Evolutionary conservation across 257 asterid species (phyloP).

Genomic region (Eucommia ulmoides): DNA sequence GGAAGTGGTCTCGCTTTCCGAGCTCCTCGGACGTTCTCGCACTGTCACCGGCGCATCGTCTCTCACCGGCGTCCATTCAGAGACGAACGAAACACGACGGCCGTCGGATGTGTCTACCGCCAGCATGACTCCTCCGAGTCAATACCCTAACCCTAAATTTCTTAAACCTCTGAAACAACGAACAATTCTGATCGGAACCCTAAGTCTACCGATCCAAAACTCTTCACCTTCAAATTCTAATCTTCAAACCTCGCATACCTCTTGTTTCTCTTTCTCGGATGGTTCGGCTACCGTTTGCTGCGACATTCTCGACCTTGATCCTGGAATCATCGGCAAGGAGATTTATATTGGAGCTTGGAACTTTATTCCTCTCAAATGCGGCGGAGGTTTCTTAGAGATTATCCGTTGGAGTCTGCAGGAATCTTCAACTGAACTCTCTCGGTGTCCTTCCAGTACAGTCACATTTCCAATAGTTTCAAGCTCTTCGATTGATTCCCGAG

Average conservation of each 20-base stretch:
- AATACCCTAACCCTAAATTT: slow-evolving; percentile 18
- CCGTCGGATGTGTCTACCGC: slow-evolving; percentile 6
- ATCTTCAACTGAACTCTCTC: slow-evolving; percentile 8
- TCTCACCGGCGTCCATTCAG: slow-evolving; percentile 19
- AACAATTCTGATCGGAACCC: slow-evolving; percentile 37
- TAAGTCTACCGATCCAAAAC: slow-evolving; percentile 36
- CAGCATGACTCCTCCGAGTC: slow-evolving; percentile 9
- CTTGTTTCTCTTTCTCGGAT: slow-evolving; percentile 29
- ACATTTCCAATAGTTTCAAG: slow-evolving; percentile 24
- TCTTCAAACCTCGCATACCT: not conserved
- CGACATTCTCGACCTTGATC: slow-evolving; percentile 48
- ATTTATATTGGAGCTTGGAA: slow-evolving; percentile 57
- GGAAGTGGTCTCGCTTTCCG: slow-evolving; percentile 28
- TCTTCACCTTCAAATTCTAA: slow-evolving; percentile 37
- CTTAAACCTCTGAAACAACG: slow-evolving; percentile 47
- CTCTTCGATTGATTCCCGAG: slow-evolving; percentile 12
- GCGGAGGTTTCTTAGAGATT: slow-evolving; percentile 64
- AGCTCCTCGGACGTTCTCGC: slow-evolving; percentile 34
- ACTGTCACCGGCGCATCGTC: slow-evolving; percentile 47
- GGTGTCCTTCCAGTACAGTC: slow-evolving; percentile 16
- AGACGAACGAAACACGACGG: slow-evolving; percentile 6
- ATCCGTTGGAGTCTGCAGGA: slow-evolving; percentile 44
- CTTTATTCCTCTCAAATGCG: slow-evolving; percentile 42
- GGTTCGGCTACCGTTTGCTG: slow-evolving; percentile 48
- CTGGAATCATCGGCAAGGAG: slow-evolving; percentile 29